Evolutionary conservation across 257 asterid species (phyloP), one percentile per base, ranked within the genome.

Genomic region (Scutellaria barbata): DNA sequence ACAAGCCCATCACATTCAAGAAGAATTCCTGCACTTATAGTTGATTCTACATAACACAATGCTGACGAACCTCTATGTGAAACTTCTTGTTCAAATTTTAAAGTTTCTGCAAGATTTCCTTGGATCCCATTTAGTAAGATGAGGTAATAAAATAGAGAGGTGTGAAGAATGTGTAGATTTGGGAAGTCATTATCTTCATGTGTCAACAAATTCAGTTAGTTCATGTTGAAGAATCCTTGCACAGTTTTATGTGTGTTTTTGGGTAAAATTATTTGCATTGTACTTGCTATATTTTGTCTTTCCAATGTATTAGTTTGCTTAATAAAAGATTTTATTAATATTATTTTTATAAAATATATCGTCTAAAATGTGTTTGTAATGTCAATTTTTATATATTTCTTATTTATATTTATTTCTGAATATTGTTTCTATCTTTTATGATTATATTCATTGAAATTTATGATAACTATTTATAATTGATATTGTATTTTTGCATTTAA

Each of bases 21-120:
- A 86, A 85, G 85, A 79, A 82, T 76, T 76, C 91, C 11, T 94
- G 99, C 80, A 82, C 80, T 42, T 86, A 83, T 77, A 77, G 74
- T 71, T 92, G 84, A 92, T n/a, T 55, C 4, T 22, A 8, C 25
- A 17, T 46, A 58, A 55, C 45, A 41, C 9, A 47, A 46, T 10
- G 37, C 40, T 59, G 58, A 14, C 11, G 72, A 64, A 51, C 64
- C 41, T 48, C 53, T 3, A 35, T 69, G 55, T 67, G 14, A 56
- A 67, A 68, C 52, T 60, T 14, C 48, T 66, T 46, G 58, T 72
- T 54, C 52, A 35, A 62, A 70, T 2, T 25, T n/a, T 50, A 51
- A 18, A 59, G 57, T 68, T 68, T 63, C 50, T 18, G 63, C 52
- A 63, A 76, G 14, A 55, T 71, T 66, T 10, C 35, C 35, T 30